Base-by-base conservation (phyloP, 2,329 filamentous ascomycete species). In the Seiridium unicorne region DNA sequence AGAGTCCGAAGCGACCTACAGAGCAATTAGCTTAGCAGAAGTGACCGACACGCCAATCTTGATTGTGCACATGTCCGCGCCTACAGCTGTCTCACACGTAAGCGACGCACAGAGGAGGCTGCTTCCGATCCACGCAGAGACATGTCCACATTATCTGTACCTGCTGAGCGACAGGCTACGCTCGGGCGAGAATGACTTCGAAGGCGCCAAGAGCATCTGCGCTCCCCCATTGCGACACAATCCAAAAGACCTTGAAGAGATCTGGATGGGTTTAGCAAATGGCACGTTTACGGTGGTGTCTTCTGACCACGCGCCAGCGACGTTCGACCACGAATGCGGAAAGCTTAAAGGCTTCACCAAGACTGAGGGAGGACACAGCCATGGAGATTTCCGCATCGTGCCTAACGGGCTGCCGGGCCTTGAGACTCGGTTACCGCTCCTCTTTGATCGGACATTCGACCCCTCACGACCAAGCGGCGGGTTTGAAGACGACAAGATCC, bases 61-160 rank as follows among this genome's bases (percentile, higher is more conserved):
- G 44, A 76, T 85, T 38, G 82, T 84, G 44, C 82, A 84, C 66
- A 77, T 84, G 69, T 79, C 74, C 5, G 80, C 78, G 4, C 73
- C 78, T 4, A 71, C 74, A 5, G 82, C 82, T 3, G 77, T 81
- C 9, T 68, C 72, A 4, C 78, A 81, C 62, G 79, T 85, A 57
- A 76, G 80, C 32, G 69, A 74, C 18, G 83, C 83, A 0, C 82
- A 85, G 66, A 78, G 77, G 7, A 68, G 75, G 3, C 76, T 79
- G 0, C 72, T 84, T 8, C 82, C 84, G 0, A 75, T 85, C 31
- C 81, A 83, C 62, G 83, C 80, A 1, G 83, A 85, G 68, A 86
- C 83, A 1, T 86, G 83, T 66, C 84, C 83, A 3, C 83, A 86
- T 59, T 86, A 86, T 63, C 75, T 86, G 13, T 82, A 83, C 63